Evolutionary conservation across 2,329 filamentous ascomycete species (phyloP), one percentile per base, ranked within the genome.

Genomic region (Penicillium polonicum): DNA sequence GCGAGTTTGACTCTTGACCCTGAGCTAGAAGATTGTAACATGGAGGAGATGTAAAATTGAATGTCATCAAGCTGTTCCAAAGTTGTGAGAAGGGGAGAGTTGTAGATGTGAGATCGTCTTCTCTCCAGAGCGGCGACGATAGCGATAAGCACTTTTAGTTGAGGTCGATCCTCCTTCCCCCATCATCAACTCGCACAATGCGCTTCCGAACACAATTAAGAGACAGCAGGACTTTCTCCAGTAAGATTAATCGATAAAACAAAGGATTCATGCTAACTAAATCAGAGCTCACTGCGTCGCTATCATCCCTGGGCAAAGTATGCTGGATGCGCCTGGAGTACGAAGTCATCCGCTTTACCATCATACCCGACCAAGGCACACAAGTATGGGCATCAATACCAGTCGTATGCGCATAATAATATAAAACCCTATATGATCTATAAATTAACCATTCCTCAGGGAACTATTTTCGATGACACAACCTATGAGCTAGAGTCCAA

Each of bases 321-420:
- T 91, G 90, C 45, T 96, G 92, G 92, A 83, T 96, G 62, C 89
- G 92, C 64, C 85, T 99, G 35, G 91, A 93, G 77, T 86, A 95
- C 77, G 88, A 92, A 58, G 88, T 88, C 55, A 88, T 93, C 56
- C 92, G 92, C 66, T 96, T 99, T 78, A 97, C 94, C 59, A 90
- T 97, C 69, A 93, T 97, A 61, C 92, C 94, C 0, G 92, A 97
- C 72, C 88, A 90, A 69, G 93, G 94, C 59, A 95, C 91, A 9
- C 93, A 97, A 81, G 93, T 97, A 54, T 99, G 94, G 94, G 91
- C 92, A 82, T 92, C 82, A 72, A 87, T 86, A 44, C 61, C 66
- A 42, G 65, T 70, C 49, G 76, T 77, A 71, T 48, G 75, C 46
- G 75, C 31, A 35, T 25, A 27, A 19, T 15, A 2, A 52, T 19